These are phyloP conservation scores for Rhodotorula sp. DNA, from an alignment of 1,284 basidiomycete genomes.

Conservation along the genomic window DNA sequence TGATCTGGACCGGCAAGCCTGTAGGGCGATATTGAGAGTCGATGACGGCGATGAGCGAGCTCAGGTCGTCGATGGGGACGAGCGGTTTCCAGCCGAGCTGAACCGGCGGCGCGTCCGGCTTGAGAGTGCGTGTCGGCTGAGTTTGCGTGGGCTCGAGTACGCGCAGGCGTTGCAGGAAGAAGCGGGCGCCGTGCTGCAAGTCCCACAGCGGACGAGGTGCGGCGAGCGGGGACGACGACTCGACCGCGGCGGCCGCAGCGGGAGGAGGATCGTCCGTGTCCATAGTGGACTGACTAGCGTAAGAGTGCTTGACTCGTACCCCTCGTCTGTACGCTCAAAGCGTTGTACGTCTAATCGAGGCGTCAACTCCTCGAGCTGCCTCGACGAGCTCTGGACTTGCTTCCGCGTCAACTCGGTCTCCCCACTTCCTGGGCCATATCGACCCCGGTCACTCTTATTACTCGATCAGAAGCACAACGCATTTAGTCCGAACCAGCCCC, in stretches of 20 bases:
- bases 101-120: conserved; percentile 3
- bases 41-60: conserved; percentile 23
- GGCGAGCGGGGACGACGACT: conserved; percentile 6
- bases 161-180: conserved; percentile 16
- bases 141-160: neutral
- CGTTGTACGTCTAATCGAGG: neutral
- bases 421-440: neutral
- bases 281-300: conserved; percentile 5
- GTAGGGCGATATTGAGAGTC: conserved; percentile 5
- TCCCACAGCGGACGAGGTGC: conserved; percentile 9
- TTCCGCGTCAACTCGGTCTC: neutral
- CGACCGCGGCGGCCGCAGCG: neutral
- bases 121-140: neutral
- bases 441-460: no score
- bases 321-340: no score
- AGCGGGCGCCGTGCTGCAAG: conserved; percentile 7
- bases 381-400: neutral
- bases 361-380: neutral
- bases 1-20: conserved; percentile 11
- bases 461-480: no score
- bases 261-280: conserved; percentile 9
- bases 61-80: conserved; percentile 28
- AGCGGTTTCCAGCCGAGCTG: conserved; percentile 18
- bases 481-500: no score
- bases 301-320: no score